Evolutionary conservation across 1,139 yeast genomes (phyloP), one percentile per base, ranked within the genome.

Genomic region (Taphrina deformans): DNA sequence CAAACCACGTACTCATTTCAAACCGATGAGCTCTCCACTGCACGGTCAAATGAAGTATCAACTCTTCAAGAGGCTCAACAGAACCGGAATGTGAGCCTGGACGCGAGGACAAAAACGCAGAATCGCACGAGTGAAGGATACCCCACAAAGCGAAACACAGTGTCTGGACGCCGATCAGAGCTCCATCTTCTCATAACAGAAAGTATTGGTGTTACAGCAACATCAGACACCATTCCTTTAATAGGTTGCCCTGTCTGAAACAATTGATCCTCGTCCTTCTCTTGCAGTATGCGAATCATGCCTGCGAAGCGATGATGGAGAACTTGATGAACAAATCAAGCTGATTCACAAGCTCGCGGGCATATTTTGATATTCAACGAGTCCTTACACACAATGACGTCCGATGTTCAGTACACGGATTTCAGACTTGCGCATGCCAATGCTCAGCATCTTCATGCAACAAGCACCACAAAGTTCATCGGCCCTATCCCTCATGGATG

Each of bases 401-500:
- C 4, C 16, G 12, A 14, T 10, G 27, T 12, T 12, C 35, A 82
- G 12, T 85, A 80, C 52, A 83, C 79, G 40, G 53, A 77, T 74
- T 69, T 84, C 77, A 27, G 90, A 66, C 77, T 90, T 46, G 76
- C 81, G 44, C 84, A 85, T 72, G 79, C 84, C 14, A 76, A 80
- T 1, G 80, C 88, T 0, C 69, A 74, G 6, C 82, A 83, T 55
- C 74, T 89, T 6, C 79, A 85, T 45, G 76, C 78, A 26, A 78
- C 79, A 10, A 79, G 89, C 0, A 77, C 80, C 56, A 79, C 83
- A 5, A 72, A 83, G 1, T 76, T 88, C 24, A 72, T 90, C 1
- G 96, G 96, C 0, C 80, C 82, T 0, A 75, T 87, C 1, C 96
- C 96, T 0, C 75, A 77, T 23, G 77, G 83, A 21, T 89, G 95